Percentiles rank a stretch among this genome's conserved stretches.
These are phyloP conservation scores for Fusarium sororula DNA, from an alignment of 2,329 filamentous ascomycete species.

Conservation along the genomic window DNA sequence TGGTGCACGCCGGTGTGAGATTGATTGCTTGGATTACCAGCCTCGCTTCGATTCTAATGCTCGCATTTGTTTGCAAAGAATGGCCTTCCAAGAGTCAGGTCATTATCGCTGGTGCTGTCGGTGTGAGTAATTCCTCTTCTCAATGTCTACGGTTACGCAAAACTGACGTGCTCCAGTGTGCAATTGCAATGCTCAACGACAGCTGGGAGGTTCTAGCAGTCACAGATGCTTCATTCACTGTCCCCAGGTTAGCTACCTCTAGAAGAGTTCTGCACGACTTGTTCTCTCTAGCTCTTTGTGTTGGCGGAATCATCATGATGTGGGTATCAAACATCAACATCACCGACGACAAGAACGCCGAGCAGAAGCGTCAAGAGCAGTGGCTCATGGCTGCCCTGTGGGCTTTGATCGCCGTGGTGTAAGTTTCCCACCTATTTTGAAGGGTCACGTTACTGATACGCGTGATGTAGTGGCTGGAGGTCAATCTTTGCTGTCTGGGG, in stretches of 20 bases:
- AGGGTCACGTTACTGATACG: not conserved
- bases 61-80: slow-evolving; percentile 46
- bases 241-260: slow-evolving; percentile 41
- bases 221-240: slow-evolving; percentile 39
- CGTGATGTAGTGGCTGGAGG: slow-evolving; percentile 37
- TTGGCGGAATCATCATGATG: slow-evolving; percentile 49
- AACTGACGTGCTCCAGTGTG: slow-evolving; percentile 35
- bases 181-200: slow-evolving; percentile 49
- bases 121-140: slow-evolving; percentile 39
- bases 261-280: slow-evolving; percentile 47
- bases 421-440: not conserved
- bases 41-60: slow-evolving; percentile 45
- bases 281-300: slow-evolving; percentile 45
- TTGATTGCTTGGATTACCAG: slow-evolving; percentile 46
- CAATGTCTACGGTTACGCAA: not conserved
- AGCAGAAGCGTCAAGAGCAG: slow-evolving; percentile 24
- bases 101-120: slow-evolving; percentile 45
- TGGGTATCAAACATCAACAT: slow-evolving; percentile 45
- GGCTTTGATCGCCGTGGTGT: slow-evolving; percentile 41
- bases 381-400: slow-evolving; percentile 36
- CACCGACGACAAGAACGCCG: not conserved
- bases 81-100: slow-evolving; percentile 45
- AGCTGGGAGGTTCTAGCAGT: slow-evolving; percentile 49
- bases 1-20: slow-evolving; percentile 40
- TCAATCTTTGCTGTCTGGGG: slow-evolving; percentile 44